Evolutionary conservation across 164 flowering plant genomes (phyloP).

Genomic region (Nelumbo lutea): DNA sequence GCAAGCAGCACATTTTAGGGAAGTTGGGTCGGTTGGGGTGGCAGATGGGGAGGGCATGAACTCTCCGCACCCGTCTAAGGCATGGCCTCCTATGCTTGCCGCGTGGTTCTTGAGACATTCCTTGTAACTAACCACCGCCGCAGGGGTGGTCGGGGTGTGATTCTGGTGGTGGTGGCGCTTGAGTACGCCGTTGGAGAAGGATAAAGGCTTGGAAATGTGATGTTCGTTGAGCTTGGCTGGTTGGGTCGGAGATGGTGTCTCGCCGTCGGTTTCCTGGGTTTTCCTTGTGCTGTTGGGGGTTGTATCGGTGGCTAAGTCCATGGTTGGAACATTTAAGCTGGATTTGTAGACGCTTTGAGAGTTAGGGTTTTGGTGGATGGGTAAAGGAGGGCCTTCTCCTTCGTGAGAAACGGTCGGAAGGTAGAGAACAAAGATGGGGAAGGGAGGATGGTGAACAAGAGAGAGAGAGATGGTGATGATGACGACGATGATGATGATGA

Average conservation of each 20-base stretch:
- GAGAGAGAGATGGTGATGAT: background rate
- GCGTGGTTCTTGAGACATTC: conserved; percentile 60
- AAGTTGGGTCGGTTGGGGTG: conserved; percentile 32
- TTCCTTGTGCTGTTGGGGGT: background rate
- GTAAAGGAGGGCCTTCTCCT: background rate
- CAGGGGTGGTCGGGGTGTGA: background rate
- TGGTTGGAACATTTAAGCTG: conserved; percentile 12
- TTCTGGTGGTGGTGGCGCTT: conserved; percentile 27
- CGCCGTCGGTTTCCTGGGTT: conserved; percentile 15
- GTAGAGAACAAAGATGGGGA: conserved; percentile 8
- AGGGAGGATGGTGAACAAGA: background rate
- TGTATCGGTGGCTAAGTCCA: conserved; percentile 22
- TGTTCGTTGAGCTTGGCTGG: conserved; percentile 13
- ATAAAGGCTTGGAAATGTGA: conserved; percentile 18
- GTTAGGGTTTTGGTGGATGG: background rate
- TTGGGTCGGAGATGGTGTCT: conserved; percentile 13
- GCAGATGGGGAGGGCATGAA: conserved; percentile 46
- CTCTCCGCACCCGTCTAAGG: conserved; percentile 59
- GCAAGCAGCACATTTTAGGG: conserved; percentile 56
- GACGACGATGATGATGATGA: background rate
- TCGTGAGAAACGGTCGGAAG: conserved; percentile 17
- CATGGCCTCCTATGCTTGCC: conserved; percentile 48
- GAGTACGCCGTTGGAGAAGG: conserved; percentile 41
- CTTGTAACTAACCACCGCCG: conserved; percentile 35
- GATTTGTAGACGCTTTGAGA: background rate